Percentiles rank a stretch among this genome's conserved stretches.
These are phyloP conservation scores for Lycium barbarum DNA, from an alignment of 257 asterid species.

Conservation along the genomic window DNA sequence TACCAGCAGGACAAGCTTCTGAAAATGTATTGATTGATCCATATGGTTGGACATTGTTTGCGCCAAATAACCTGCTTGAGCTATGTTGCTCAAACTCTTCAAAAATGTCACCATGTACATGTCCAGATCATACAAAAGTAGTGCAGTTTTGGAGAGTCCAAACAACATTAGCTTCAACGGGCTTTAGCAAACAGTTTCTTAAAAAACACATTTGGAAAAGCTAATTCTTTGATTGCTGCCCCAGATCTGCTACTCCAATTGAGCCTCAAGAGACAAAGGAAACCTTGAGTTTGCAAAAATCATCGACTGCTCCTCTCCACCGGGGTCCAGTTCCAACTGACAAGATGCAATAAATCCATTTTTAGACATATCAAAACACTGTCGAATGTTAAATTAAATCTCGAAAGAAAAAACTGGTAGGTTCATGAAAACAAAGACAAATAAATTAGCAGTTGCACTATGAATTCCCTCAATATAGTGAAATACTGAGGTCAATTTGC, in stretches of 20 bases:
- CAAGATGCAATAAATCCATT: neutral
- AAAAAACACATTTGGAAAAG: neutral
- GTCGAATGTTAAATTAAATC: neutral
- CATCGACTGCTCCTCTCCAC: neutral
- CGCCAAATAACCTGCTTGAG: too few species aligned
- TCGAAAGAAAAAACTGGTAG: neutral
- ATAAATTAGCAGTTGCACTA: neutral
- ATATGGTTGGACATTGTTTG: too few species aligned
- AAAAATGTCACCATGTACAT: neutral
- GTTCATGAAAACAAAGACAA: neutral
- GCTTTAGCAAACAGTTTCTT: neutral
- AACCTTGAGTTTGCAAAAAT: neutral
- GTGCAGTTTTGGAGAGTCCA: neutral
- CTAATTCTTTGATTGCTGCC: neutral
- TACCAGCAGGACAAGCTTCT: too few species aligned
- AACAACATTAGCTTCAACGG: neutral
- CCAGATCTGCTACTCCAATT: neutral
- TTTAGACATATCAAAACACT: neutral
- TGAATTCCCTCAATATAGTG: neutral
- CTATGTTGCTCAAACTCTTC: too few species aligned
- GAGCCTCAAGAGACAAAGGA: neutral
- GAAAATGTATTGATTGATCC: too few species aligned
- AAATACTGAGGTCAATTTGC: neutral
- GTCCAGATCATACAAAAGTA: neutral
- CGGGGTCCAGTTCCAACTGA: neutral